Base-by-base conservation (phyloP, 108 stramenopile species). In the Cyclotella sp. region DNA sequence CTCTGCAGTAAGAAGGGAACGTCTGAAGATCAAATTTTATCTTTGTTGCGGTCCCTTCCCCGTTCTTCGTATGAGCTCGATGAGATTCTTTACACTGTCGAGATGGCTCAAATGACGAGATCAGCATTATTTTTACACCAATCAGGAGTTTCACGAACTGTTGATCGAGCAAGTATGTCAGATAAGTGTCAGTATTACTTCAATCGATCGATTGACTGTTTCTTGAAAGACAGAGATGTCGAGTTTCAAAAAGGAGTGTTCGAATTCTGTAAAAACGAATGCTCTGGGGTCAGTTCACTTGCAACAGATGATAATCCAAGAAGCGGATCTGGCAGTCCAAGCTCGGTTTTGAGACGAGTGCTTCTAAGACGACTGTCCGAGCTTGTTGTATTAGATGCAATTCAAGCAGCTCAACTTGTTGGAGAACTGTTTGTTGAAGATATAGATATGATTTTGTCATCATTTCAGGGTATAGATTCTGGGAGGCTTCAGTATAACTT, bases 401-500 rank as follows among this genome's bases (percentile, higher is more conserved):
- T 87, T 49, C 63, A 78, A 45, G 80, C 89, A 14, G 88, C 90
- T 45, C 73, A 84, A 34, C 82, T 95, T 27, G 84, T 86, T 43
- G 88, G 81, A 7, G 93, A 93, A 68, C 62, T 92, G 3, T 95
- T 92, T 72, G 84, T 89, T 29, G 94, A 95, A 39, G 90, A 93
- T 34, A 57, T 95, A 21, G 88, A 89, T 47, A 63, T 67, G 22
- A 84, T 94, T 19, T 79, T 94, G n/a, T 28, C 63, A 22, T 71
- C 76, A 19, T 63, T 94, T 12, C 43, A 70, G 39, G 51, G 60
- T 26, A 61, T 68, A 47, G 82, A 85, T 15, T 64, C 55, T 18
- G 83, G 83, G 34, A 70, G 77, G 65, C 65, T 83, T 19, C 88
- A 80, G 45, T 94, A 88, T 63, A 55, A 74, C 21, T 89, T 94